phyloP scores from a whole-genome alignment of 192 early-diverging fungal genomes.

The Coemansia sp. region DNA sequence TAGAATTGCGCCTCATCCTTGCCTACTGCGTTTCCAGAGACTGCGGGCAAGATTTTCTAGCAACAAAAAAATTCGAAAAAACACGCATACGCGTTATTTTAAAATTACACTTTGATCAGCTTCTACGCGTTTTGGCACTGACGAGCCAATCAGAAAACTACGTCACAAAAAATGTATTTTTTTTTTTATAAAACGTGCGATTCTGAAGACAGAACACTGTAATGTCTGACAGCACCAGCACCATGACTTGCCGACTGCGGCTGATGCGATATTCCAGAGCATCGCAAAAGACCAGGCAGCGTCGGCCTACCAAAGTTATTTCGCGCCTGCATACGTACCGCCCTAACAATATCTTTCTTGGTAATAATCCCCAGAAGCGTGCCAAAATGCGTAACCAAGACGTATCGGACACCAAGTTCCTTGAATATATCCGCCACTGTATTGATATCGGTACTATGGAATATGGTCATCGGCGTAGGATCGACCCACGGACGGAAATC shows the following conservation, averaged over 20 bases:
- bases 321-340: constrained; percentile 46
- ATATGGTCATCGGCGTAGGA: constrained; percentile 65
- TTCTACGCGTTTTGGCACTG: too few relatives aligned
- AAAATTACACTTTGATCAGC: too few relatives aligned
- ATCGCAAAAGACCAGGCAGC: constrained; percentile 17
- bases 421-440: constrained; percentile 66
- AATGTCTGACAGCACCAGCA: neutral
- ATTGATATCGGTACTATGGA: constrained; percentile 62
- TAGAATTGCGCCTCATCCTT: too few relatives aligned
- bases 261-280: neutral
- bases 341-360: constrained; percentile 68
- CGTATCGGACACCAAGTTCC: constrained; percentile 67
- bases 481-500: constrained; percentile 73
- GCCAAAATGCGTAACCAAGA: constrained; percentile 61
- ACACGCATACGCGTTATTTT: too few relatives aligned
- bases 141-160: too few relatives aligned
- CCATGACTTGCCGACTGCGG: neutral
- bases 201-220: constrained; percentile 30
- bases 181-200: constrained; percentile 28
- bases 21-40: too few relatives aligned
- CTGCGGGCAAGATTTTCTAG: too few relatives aligned
- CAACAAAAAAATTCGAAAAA: too few relatives aligned
- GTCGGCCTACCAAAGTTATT: constrained; percentile 25
- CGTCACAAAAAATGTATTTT: too few relatives aligned
- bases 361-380: constrained; percentile 66